Base-by-base conservation (phyloP, 192 early-diverging fungal species). In the Cetraspora pellucida region DNA sequence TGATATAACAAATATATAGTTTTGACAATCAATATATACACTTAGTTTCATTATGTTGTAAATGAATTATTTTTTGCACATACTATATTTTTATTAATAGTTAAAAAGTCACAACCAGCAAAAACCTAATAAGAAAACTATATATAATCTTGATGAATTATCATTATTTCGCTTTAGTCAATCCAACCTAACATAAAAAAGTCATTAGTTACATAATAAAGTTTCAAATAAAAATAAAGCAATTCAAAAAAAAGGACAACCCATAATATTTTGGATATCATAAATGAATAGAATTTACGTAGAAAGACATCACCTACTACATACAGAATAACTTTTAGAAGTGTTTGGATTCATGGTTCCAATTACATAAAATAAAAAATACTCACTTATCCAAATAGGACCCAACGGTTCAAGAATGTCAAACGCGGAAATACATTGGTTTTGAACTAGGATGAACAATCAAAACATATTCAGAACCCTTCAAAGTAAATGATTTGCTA, bases 271-370 rank as follows among this genome's bases (percentile, higher is more conserved):
- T 31, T 89, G 89, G 50, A 91, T 81, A 78, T 91, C 89, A 71
- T 91, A 90, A 52, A 88, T 89, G 89, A 88, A 78, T 94, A 94
- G 85, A 85, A 94, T 83, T 93, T 94, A 80, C 93, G 89, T 64
- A 95, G 81, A 80, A 93, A 94, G 25, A 90, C 92, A 83, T 92
- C 93, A 23, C 94, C 93, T 11, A 95, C 86, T 80, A 71, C 31
- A 13, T 8, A 72, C 50, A 55, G 63, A 25, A 58, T 27, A 19
- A 52, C 27, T 17, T 13, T 30, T 43, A 25, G 31, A 10, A 19
- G 19, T 37, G 19, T 64, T 43, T 54, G 13, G 1, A 23, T 19
- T 54, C 13, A 3, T 4, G 16, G 16, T 19, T 19, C 16, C 4
- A 54, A 54, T 54, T 16, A 54, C 5, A 16, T 19, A 4, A 45